Percentiles rank a stretch among this genome's conserved stretches.
Conservation (phyloP, 2,329 filamentous ascomycete species). For the Ophiosphaerella narmari region DNA sequence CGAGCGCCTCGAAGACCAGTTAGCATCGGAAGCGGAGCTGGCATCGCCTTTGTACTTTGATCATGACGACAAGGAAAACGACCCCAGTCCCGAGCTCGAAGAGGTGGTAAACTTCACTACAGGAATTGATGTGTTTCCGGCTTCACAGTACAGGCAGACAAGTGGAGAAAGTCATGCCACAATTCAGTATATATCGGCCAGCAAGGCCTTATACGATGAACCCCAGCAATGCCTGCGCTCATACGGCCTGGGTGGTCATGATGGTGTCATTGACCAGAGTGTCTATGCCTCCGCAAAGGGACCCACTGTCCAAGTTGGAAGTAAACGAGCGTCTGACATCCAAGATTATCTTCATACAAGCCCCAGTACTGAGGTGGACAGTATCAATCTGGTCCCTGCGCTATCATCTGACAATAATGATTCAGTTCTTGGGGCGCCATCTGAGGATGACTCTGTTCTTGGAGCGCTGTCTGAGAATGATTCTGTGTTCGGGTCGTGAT, state of each 20-base stretch:
- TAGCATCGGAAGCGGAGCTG: conserved; percentile 19
- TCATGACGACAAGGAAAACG: conserved; percentile 30
- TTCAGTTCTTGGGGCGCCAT: background rate
- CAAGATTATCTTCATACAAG: no score
- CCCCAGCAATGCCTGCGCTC: background rate
- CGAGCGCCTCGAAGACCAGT: conserved; percentile 24
- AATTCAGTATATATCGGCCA: conserved; percentile 5
- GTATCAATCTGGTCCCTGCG: background rate
- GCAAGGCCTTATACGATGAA: conserved; percentile 8
- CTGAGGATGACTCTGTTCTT: no score
- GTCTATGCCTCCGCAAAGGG: no score
- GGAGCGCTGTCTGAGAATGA: no score
- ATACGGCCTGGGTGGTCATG: conserved; percentile 21
- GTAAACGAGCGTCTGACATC: background rate
- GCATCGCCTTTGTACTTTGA: conserved; percentile 22
- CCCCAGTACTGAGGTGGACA: no score
- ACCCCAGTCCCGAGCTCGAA: conserved; percentile 5
- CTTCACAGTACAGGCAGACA: conserved; percentile 12
- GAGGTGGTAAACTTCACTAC: conserved; percentile 1
- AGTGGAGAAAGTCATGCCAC: conserved; percentile 7
- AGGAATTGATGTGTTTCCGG: conserved; percentile 19
- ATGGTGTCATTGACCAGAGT: conserved; percentile 3
- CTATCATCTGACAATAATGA: no score
- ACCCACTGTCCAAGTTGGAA: background rate
- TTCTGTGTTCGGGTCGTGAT: no score